Conservation (phyloP, 345 rosid genomes). For the Camelina laxa region DNA sequence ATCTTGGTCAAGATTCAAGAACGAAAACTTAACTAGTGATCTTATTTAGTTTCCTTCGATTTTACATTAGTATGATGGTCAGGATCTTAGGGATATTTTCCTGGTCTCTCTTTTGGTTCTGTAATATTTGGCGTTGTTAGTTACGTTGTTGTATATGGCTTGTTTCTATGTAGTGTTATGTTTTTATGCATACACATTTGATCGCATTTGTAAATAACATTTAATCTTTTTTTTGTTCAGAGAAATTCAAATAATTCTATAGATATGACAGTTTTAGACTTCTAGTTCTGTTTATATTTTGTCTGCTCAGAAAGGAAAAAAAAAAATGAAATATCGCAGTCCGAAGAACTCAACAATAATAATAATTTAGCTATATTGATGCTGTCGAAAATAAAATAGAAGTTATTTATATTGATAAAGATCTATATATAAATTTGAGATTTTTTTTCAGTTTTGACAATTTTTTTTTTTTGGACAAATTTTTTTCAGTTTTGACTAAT, state of each 20-base stretch:
- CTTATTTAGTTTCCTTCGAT: background rate
- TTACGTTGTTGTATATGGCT: slow-evolving; percentile 32
- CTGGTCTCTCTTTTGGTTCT: slow-evolving; percentile 23
- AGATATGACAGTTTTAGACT: slow-evolving; percentile 5
- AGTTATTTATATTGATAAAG: no score
- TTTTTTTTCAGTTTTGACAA: no score
- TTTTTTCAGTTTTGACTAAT: no score
- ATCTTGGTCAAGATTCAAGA: slow-evolving; percentile 27
- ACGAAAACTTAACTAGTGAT: slow-evolving; percentile 6
- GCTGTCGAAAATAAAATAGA: no score
- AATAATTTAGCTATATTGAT: no score
- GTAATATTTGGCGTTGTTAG: slow-evolving; percentile 28
- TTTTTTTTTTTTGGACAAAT: no score
- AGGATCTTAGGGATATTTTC: no score
- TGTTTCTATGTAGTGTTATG: background rate
- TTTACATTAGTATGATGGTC: slow-evolving; percentile 1
- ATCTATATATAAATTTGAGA: no score
- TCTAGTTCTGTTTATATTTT: background rate
- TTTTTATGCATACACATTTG: slow-evolving; percentile 9
- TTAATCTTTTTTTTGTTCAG: slow-evolving; percentile 5
- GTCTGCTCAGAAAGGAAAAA: no score
- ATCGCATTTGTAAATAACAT: slow-evolving; percentile 26
- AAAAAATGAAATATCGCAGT: no score
- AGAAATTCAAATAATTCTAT: slow-evolving; percentile 10
- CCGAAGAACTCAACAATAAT: no score